Conservation (phyloP, 352 stramenopile species). For the Globisporangium canariense region DNA sequence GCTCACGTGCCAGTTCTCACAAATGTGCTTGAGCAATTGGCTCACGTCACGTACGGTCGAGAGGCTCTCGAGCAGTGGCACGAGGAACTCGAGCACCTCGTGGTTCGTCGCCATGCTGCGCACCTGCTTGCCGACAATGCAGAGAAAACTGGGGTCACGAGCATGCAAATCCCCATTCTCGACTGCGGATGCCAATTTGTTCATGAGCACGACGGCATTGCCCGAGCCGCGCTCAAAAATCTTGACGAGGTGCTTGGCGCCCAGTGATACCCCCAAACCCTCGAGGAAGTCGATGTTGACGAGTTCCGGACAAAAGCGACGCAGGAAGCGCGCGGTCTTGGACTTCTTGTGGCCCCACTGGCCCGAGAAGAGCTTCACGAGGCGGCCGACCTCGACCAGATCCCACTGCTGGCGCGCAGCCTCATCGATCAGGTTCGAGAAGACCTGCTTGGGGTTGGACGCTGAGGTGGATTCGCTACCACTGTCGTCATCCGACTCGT, state of each 20-base stretch:
- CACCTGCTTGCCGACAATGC: constrained; percentile 28
- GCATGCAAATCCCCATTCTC: constrained; percentile 70
- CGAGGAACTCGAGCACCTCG: constrained; percentile 61
- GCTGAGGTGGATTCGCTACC: neutral
- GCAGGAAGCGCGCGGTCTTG: constrained; percentile 63
- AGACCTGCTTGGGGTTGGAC: constrained; percentile 36
- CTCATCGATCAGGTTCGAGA: constrained; percentile 72
- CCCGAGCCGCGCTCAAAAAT: constrained; percentile 72
- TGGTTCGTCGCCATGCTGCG: constrained; percentile 38
- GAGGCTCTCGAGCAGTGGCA: constrained; percentile 70
- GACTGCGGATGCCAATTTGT: constrained; percentile 69
- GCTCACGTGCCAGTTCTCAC: constrained; percentile 61
- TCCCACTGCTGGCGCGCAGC: constrained; percentile 75
- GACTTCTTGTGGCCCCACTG: constrained; percentile 50
- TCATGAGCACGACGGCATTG: constrained; percentile 50
- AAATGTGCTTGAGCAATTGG: constrained; percentile 54
- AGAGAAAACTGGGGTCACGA: constrained; percentile 35
- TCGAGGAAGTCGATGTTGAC: constrained; percentile 86
- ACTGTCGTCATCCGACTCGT: constrained; percentile 11
- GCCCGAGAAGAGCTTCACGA: constrained; percentile 75
- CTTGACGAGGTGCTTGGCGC: constrained; percentile 50
- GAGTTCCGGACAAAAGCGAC: constrained; percentile 63
- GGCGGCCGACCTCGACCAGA: constrained; percentile 68
- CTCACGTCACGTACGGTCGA: constrained; percentile 70
- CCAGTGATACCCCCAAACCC: constrained; percentile 58